Conservation (phyloP, 441 rosid genomes). For the Metrosideros polymorpha region DNA sequence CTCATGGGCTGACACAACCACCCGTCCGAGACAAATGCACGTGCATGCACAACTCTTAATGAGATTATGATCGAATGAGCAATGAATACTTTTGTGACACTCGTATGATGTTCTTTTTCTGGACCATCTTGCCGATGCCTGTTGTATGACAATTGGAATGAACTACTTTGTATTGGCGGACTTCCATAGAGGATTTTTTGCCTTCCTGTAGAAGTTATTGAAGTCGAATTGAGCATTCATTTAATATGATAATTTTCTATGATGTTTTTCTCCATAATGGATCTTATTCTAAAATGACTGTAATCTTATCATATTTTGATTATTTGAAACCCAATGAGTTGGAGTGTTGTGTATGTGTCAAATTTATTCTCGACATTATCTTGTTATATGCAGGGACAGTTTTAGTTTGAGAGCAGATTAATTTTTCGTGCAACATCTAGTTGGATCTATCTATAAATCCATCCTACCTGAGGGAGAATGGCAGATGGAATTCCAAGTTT, state of each 20-base stretch:
- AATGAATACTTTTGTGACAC: not conserved
- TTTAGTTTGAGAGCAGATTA: not conserved
- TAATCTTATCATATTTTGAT: not conserved
- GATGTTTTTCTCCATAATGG: not conserved
- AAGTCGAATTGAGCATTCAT: not conserved
- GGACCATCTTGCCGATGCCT: not conserved
- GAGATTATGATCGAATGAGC: not conserved
- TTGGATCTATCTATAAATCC: not conserved
- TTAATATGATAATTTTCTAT: not conserved
- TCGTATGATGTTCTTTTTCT: too few relatives aligned
- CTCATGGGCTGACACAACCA: not conserved
- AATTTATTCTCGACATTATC: not conserved
- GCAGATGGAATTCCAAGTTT: conserved; percentile 69
- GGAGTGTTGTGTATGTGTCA: not conserved
- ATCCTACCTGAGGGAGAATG: conserved; percentile 29
- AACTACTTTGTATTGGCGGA: not conserved
- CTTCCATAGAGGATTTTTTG: not conserved
- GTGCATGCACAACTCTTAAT: not conserved
- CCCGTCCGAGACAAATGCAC: not conserved
- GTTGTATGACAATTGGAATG: not conserved
- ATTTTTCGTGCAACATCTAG: not conserved
- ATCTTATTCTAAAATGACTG: not conserved
- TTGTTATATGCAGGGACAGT: not conserved
- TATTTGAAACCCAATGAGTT: not conserved
- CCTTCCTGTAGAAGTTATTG: not conserved